Conservation (phyloP, 495 filamentous ascomycete genomes). For the Clavariopsis aquatica region DNA sequence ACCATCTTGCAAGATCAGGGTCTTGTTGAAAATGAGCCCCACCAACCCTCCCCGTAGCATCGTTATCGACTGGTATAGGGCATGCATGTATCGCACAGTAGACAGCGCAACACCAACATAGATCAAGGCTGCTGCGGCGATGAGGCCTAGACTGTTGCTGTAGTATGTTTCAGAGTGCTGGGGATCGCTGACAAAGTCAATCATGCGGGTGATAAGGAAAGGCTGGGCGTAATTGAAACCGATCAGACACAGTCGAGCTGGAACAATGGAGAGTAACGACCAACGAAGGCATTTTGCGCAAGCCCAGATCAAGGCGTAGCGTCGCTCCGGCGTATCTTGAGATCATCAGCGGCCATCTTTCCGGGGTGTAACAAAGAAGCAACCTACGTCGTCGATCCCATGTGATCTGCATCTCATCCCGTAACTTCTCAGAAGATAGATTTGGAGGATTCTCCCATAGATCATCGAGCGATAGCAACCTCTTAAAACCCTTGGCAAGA, state of each 20-base stretch:
- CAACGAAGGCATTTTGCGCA: constrained; percentile 24
- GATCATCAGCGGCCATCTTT: too few relatives aligned
- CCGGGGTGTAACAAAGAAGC: not conserved
- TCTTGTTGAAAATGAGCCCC: constrained; percentile 56
- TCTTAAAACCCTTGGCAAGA: constrained; percentile 40
- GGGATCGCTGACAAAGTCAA: constrained; percentile 42
- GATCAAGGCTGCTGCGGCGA: constrained; percentile 61
- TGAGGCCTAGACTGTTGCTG: constrained; percentile 60
- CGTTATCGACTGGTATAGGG: constrained; percentile 56
- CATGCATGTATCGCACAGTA: constrained; percentile 54
- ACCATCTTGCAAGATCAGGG: constrained; percentile 49
- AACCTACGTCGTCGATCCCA: not conserved
- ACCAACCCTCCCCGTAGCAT: constrained; percentile 61
- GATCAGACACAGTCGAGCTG: constrained; percentile 54
- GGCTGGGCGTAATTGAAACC: constrained; percentile 64
- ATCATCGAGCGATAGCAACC: constrained; percentile 10
- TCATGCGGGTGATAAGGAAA: constrained; percentile 57
- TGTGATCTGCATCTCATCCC: too few relatives aligned
- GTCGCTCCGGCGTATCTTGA: too few relatives aligned
- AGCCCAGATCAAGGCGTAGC: not conserved
- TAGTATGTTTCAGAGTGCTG: constrained; percentile 23
- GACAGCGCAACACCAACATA: constrained; percentile 60
- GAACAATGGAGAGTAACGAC: constrained; percentile 21
- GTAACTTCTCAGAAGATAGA: not conserved
- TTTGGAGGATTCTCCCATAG: not conserved